A percentile compares a stretch with the other conserved stretches of the same genome.
These are phyloP conservation scores for Lyophyllum decastes DNA, from an alignment of 768 basidiomycete species.

Conservation along the genomic window DNA sequence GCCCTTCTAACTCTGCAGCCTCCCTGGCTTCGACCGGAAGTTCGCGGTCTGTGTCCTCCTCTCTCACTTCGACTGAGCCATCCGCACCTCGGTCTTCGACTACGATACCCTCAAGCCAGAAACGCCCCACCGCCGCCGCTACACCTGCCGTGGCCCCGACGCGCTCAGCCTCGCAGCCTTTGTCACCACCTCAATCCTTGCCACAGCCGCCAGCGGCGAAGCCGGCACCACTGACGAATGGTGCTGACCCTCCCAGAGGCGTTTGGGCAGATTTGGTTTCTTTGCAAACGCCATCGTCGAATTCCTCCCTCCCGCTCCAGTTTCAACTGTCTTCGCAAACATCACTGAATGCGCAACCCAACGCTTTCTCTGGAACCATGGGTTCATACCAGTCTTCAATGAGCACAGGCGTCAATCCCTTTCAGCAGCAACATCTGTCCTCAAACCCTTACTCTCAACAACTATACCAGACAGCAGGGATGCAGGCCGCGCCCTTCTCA, in stretches of 20 bases:
- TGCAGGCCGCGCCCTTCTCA: conserved; percentile 5
- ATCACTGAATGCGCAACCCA: conserved; percentile 8
- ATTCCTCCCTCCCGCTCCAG: conserved; percentile 56
- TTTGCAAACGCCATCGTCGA: conserved; percentile 42
- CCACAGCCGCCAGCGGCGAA: conserved; percentile 20
- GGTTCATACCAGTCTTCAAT: conserved; percentile 22
- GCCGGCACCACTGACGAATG: conserved; percentile 21
- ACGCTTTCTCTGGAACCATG: conserved; percentile 8
- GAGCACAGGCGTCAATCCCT: conserved; percentile 26
- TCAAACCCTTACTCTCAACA: conserved; percentile 31
- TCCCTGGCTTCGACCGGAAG: conserved; percentile 20
- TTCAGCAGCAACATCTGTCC: conserved; percentile 24
- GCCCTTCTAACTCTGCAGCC: conserved; percentile 42
- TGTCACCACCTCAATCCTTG: conserved; percentile 21
- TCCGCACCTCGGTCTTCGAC: conserved; percentile 15
- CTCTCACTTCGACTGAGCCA: conserved; percentile 21
- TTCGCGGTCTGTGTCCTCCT: conserved; percentile 21
- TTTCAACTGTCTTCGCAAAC: conserved; percentile 27
- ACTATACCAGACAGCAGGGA: conserved; percentile 11
- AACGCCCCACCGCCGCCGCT: conserved; percentile 18
- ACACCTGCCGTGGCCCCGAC: conserved; percentile 12
- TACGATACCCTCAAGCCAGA: conserved; percentile 13
- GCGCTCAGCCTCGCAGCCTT: conserved; percentile 23
- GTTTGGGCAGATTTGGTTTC: conserved; percentile 64
- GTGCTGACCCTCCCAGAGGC: conserved; percentile 25